Evolutionary conservation across 441 rosid genomes (phyloP).

Genomic region (Adansonia gregorii): DNA sequence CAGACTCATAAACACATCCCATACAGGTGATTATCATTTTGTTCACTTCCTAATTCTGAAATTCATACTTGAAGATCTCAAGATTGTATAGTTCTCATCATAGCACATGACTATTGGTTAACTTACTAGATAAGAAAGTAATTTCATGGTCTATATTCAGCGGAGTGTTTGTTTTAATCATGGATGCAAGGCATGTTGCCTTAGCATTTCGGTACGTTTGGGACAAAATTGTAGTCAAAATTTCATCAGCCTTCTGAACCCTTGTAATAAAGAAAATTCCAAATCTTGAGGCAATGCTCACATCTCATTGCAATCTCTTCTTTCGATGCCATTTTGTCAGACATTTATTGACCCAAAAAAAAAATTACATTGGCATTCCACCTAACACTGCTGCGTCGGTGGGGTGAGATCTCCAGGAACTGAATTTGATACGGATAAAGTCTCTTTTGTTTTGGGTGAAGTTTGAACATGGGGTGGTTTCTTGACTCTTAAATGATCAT

Average conservation of each 20-base stretch:
- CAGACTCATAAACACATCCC: conserved; percentile 98
- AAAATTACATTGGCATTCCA: not conserved
- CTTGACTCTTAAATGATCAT: not conserved
- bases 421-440: not conserved
- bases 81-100: not conserved
- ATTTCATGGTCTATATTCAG: not conserved
- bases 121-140: conserved; percentile 1
- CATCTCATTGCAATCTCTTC: not conserved
- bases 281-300: not conserved
- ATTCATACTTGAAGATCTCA: conserved; percentile 4
- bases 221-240: not conserved
- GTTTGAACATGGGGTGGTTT: not conserved
- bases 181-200: conserved; percentile 7
- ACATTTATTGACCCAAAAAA: no score
- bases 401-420: not conserved
- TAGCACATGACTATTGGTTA: not conserved
- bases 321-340: not conserved
- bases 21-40: conserved; percentile 58
- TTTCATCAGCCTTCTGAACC: not conserved
- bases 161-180: not conserved
- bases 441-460: not conserved
- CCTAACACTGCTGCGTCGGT: not conserved
- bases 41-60: conserved; percentile 1
- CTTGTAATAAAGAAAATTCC: not conserved
- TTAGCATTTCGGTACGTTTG: not conserved